Base-by-base conservation (phyloP, 164 flowering plant genomes). In the Chimonanthus salicifolius region DNA sequence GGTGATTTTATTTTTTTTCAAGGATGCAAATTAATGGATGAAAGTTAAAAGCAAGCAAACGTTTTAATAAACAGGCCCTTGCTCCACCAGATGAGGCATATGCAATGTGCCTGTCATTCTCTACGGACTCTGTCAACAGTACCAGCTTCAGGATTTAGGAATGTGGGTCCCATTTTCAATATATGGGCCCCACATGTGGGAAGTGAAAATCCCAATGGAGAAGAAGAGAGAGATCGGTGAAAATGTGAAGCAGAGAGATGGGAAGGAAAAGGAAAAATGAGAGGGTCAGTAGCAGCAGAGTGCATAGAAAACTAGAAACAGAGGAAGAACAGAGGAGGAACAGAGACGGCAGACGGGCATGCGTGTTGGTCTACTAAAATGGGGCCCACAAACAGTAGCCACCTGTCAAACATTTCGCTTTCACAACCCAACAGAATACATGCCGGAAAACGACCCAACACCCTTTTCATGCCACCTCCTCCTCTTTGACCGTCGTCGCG, bases 401-500 rank as follows among this genome's bases (percentile, higher is more conserved):
- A 65, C 33, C 46, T 11, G 47, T 65, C 68, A 65, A 20, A 33
- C 1, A 33, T 43, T 33, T 65, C 47, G 68, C 68, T 65, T 44
- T 65, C 46, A 54, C 16, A 54, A 11, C 5, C 60, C 60, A n/a
- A 62, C 64, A 65, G 44, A 10, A 10, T 33, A 2, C 9, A 21
- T 65, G 68, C 68, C 45, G 68, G 68, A 65, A 21, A 33, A 65
- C 44, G 68, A 65, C 68, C 68, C 47, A 16, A 33, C 68, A 65
- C 15, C 47, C 47, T 65, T 65, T 33, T 65, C 47, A 33, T 46
- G 48, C 9, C 47, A 7, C 66, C 66, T 33, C 66, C 33, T 33
- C 20, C 16, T 11, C 18, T 63, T 63, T 21, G 66, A 63, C 66
- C 66, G 60, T 33, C 33, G 66, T 63, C 66, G 46, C n/a, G 48